Evolutionary conservation across 2,329 filamentous ascomycete species (phyloP).

Genomic region (Sporothrix euskadiensis): DNA sequence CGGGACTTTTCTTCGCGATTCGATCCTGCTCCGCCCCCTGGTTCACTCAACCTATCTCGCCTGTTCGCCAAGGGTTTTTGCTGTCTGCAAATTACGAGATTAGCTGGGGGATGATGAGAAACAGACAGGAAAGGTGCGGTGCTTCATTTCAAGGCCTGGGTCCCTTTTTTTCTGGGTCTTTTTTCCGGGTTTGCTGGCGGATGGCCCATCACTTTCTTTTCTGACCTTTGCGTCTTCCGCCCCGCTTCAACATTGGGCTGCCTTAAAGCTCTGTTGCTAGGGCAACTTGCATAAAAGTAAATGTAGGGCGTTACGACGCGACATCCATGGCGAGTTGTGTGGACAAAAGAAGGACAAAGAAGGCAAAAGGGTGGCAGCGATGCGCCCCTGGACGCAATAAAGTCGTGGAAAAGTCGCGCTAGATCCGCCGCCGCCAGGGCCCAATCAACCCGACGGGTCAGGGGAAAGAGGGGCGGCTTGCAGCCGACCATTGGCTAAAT

Average conservation of each 20-base stretch:
- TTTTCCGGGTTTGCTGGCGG: neutral
- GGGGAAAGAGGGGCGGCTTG: slow-evolving; percentile 18
- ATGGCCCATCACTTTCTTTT: neutral
- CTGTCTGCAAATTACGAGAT: slow-evolving; percentile 23
- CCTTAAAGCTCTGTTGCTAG: slow-evolving; percentile 23
- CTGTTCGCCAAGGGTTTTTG: slow-evolving; percentile 23
- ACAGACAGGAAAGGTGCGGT: slow-evolving; percentile 10
- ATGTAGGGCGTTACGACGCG: slow-evolving; percentile 14
- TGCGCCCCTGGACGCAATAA: neutral
- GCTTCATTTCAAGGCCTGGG: slow-evolving; percentile 27
- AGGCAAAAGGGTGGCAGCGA: neutral
- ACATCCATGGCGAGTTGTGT: slow-evolving; percentile 14
- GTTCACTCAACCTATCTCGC: slow-evolving; percentile 8
- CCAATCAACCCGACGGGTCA: slow-evolving; percentile 17
- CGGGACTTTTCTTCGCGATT: neutral
- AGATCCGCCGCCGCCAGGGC: slow-evolving; percentile 13
- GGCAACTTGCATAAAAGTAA: slow-evolving; percentile 11
- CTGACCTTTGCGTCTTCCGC: neutral
- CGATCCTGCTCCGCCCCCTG: neutral
- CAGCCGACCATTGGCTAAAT: slow-evolving; percentile 19
- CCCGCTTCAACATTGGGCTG: neutral
- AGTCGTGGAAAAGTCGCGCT: slow-evolving; percentile 12
- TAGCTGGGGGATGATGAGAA: slow-evolving; percentile 16
- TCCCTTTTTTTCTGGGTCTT: slow-evolving; percentile 15
- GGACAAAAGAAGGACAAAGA: neutral